Percentiles rank a stretch among this genome's conserved stretches.
phyloP scores from a whole-genome alignment of 1,139 yeast species.

The Taiozyma sp. region DNA sequence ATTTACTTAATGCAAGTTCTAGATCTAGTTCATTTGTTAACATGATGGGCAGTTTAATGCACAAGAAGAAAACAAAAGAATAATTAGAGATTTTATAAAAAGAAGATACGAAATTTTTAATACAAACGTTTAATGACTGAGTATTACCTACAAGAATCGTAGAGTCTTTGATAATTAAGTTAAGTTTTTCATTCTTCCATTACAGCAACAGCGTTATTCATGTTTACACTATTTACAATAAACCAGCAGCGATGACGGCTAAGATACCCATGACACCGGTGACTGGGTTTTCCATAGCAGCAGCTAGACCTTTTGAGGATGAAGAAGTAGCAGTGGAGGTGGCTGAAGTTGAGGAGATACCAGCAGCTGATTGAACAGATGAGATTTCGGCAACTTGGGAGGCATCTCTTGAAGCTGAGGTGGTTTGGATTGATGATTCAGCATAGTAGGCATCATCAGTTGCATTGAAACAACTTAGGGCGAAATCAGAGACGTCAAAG shows the following conservation, averaged over 20 bases:
- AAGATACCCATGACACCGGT: conserved; percentile 17
- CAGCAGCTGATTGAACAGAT: conserved; percentile 19
- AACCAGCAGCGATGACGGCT: conserved; percentile 15
- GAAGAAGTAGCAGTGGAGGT: conserved; percentile 10
- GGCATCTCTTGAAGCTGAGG: conserved; percentile 15
- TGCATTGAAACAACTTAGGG: conserved; percentile 35
- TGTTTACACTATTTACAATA: conserved; percentile 9
- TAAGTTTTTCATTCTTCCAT: too few relatives aligned
- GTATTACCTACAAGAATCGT: too few relatives aligned
- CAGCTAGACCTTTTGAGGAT: conserved; percentile 11
- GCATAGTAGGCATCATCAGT: conserved; percentile 30
- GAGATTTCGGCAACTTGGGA: conserved; percentile 14
- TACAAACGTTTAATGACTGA: background rate
- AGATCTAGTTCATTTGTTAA: conserved; percentile 22
- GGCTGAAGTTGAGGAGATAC: conserved; percentile 9
- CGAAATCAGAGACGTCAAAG: conserved; percentile 29
- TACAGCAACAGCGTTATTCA: too few relatives aligned
- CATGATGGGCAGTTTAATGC: conserved; percentile 20
- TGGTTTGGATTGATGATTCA: conserved; percentile 20
- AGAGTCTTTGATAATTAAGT: too few relatives aligned
- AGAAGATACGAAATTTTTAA: background rate
- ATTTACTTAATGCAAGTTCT: conserved; percentile 1
- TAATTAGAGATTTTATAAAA: background rate
- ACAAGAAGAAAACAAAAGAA: conserved; percentile 8
- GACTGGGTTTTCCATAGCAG: conserved; percentile 11